Percentiles rank a stretch among this genome's conserved stretches.
Evolutionary conservation across 192 early-diverging fungal genomes (phyloP).

Genomic region (Coemansia sp.): DNA sequence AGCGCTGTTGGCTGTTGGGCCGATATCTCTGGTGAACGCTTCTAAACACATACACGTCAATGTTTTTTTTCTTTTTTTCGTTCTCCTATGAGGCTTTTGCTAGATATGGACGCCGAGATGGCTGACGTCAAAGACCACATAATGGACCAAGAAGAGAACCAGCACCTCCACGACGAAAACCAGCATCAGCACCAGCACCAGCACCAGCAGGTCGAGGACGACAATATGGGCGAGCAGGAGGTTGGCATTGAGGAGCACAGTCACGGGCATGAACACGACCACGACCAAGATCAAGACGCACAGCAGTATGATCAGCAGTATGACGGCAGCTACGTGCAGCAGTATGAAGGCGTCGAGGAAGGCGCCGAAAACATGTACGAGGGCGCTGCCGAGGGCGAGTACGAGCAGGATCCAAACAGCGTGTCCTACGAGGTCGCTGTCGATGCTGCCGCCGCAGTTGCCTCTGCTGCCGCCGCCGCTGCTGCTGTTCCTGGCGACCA

Average conservation of each 20-base stretch:
- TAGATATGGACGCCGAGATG: conserved; percentile 47
- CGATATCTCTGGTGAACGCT: too few relatives aligned
- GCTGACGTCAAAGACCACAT: conserved; percentile 26
- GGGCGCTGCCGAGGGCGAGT: conserved; percentile 29
- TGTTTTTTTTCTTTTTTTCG: not conserved
- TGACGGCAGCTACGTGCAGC: conserved; percentile 28
- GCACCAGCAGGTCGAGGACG: conserved; percentile 13
- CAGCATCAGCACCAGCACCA: conserved; percentile 25
- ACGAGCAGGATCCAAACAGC: conserved; percentile 29
- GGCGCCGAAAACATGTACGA: conserved; percentile 41
- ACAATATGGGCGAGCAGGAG: conserved; percentile 32
- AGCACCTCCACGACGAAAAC: conserved; percentile 13
- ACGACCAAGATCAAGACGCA: conserved; percentile 12
- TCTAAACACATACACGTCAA: too few relatives aligned
- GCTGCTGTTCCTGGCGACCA: conserved; percentile 19
- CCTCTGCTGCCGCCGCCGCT: conserved; percentile 13
- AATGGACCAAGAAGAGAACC: conserved; percentile 11
- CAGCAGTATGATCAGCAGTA: conserved; percentile 48
- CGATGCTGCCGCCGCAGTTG: conserved; percentile 18
- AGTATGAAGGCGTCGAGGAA: conserved; percentile 34
- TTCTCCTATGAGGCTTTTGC: not conserved
- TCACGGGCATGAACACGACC: conserved; percentile 7
- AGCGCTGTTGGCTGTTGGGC: too few relatives aligned
- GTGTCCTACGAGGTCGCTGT: conserved; percentile 26
- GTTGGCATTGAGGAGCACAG: conserved; percentile 12